Base-by-base conservation (phyloP, 1,139 yeast species). In the Eremothecium sinecaudum region DNA sequence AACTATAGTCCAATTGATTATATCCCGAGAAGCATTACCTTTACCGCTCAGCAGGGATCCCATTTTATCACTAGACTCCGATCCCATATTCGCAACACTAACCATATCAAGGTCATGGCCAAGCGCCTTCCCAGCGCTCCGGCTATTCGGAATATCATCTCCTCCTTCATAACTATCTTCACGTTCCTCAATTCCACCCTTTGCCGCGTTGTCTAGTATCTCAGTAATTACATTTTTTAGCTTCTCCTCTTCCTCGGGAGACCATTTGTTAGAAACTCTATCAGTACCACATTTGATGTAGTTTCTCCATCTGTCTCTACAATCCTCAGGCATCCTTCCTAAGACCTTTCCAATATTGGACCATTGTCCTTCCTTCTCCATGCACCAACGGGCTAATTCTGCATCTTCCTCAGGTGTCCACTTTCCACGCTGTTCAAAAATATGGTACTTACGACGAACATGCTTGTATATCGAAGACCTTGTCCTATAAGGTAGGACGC, bases 291-390 rank as follows among this genome's bases (percentile, higher is more conserved):
- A 86, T 56, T 86, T 86, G 41, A 86, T 80, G 52, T 87, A 87
- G 57, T 87, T 87, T 58, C 97, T 70, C 94, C 94, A 87, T 44
- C 97, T 68, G 55, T 87, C 97, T 45, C 97, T 70, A 56, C 96
- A 86, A 61, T 87, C 97, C 51, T 87, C 97, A 0, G 97, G 96
- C 97, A 87, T 87, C 50, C 97, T 70, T 9, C 83, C 83, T 74
- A 86, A 65, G 6, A 67, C 61, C 36, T 69, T 69, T 2, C 95
- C 95, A 42, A 86, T 80, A 28, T 68, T 67, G 46, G 82, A 81
- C 96, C 96, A 86, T 50, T 79, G 83, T 10, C 90, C 84, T 38
- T 77, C 82, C 44, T 75, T 72, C 24, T 75, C 74, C 6, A 69
- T 61, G 4, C 83, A 82, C 35, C 83, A 63, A 37, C 67, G 68